Evolutionary conservation across 177 flowering plant species (phyloP).

Genomic region (Vitis hybrid): DNA sequence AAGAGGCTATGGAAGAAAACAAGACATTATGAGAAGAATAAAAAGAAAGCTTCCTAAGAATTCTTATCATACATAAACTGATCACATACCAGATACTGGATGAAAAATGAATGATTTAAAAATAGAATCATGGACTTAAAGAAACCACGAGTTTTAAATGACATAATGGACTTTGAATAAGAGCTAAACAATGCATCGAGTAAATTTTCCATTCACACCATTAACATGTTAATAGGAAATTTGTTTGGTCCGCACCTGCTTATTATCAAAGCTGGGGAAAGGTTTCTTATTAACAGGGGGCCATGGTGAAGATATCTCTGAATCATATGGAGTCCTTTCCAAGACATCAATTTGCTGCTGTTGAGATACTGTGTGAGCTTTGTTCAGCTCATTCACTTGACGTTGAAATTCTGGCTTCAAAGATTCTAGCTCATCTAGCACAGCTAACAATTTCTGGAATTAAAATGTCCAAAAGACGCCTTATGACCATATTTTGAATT

Average conservation of each 20-base stretch:
- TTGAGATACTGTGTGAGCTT: slow-evolving; percentile 27
- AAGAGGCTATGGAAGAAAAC: too few relatives aligned
- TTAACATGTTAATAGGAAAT: neutral
- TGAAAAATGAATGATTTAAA: neutral
- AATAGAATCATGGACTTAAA: neutral
- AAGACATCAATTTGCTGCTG: slow-evolving; percentile 24
- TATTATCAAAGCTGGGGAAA: slow-evolving; percentile 20
- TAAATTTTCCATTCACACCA: neutral
- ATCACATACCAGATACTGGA: neutral
- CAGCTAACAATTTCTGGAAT: slow-evolving; percentile 60
- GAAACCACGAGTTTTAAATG: neutral
- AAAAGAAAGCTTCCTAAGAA: neutral
- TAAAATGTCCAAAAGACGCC: slow-evolving; percentile 6
- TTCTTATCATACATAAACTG: neutral
- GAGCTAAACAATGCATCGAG: neutral
- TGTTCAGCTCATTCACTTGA: slow-evolving; percentile 54
- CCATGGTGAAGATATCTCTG: slow-evolving; percentile 32
- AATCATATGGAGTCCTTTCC: slow-evolving; percentile 25
- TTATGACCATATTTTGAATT: neutral
- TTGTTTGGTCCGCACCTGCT: slow-evolving; percentile 29
- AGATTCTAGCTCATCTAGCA: slow-evolving; percentile 76
- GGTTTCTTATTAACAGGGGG: slow-evolving; percentile 26
- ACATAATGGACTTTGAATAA: neutral
- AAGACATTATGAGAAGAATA: too few relatives aligned
- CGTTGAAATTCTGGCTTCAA: slow-evolving; percentile 67